Evolutionary conservation across 805 yeast genomes (phyloP).

Genomic region (Barnettozyma sp.): DNA sequence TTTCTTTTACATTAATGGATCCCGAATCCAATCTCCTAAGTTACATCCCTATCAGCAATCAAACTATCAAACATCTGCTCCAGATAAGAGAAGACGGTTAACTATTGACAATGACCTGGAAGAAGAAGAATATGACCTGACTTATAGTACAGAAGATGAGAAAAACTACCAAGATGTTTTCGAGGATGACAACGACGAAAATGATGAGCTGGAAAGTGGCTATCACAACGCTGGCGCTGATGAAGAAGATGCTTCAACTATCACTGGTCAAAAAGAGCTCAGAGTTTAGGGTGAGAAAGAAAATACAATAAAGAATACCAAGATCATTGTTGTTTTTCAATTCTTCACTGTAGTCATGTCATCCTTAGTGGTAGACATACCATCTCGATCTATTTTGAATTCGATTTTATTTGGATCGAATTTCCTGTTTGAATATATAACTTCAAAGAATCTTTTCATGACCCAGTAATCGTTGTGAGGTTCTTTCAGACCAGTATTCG

Average conservation of each 20-base stretch:
- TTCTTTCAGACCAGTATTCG: too few species aligned
- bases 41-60: constrained; percentile 25
- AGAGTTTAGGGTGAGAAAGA: too few species aligned
- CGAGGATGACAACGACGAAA: constrained; percentile 23
- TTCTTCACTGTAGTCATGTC: neutral
- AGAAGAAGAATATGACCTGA: constrained; percentile 40
- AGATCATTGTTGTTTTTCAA: too few species aligned
- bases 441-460: constrained; percentile 29
- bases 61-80: constrained; percentile 5
- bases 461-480: constrained; percentile 21
- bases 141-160: constrained; percentile 32
- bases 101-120: constrained; percentile 33
- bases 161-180: constrained; percentile 20
- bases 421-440: constrained; percentile 35
- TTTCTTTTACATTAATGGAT: constrained; percentile 64
- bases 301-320: too few species aligned
- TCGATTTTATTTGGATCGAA: constrained; percentile 10
- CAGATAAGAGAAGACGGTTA: constrained; percentile 22
- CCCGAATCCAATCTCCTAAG: constrained; percentile 33
- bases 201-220: constrained; percentile 26
- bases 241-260: constrained; percentile 11
- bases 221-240: constrained; percentile 6
- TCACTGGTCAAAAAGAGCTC: constrained; percentile 29
- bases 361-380: constrained; percentile 10
- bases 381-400: constrained; percentile 23